Evolutionary conservation across 148 eudicot genomes (phyloP), one percentile per base, ranked within the genome.

Genomic region (Oxyria digyna): DNA sequence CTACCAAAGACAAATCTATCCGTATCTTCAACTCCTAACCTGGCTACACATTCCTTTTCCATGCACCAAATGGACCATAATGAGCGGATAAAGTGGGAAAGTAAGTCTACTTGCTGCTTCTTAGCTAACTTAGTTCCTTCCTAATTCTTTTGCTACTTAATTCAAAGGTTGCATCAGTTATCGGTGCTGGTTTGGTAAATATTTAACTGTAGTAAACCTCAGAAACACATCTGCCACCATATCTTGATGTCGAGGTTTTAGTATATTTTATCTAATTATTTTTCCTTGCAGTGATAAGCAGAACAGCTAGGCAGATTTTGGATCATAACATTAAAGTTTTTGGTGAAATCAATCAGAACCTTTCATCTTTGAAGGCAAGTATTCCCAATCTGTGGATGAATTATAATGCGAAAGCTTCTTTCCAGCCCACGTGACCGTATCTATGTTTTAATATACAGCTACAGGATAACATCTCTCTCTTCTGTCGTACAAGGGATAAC

Each of bases 331-430:
- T 63, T 45, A 80, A 82, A 70, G 77, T 77, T 63, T 76, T 88
- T 42, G 73, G 74, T 72, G 85, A 82, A 67, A 86, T 88, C 67
- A 74, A 82, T 59, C 79, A 64, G 69, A 88, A 88, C 79, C 71
- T 88, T 70, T 78, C 87, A 14, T 62, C 76, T 49, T 71, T 84
- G 21, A 84, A 88, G 88, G 95, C 86, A 62, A 82, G 78, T 48
- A n/a, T n/a, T 32, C 71, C 26, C 32, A 48, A 59, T 20, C 62
- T 32, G 23, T 33, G 15, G 29, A 7, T 33, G 3, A 20, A 7
- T 14, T 68, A 27, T 23, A 14, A 32, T 69, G 29, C 17, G 6
- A 32, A 31, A 6, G 29, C 26, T 65, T 65, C 27, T 37, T 42
- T 41, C 4, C 27, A 17, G 27, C 27, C 57, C 48, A 6, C 17